Evolutionary conservation across 129 eudicot genomes (phyloP).

Genomic region (Apium graveolens): DNA sequence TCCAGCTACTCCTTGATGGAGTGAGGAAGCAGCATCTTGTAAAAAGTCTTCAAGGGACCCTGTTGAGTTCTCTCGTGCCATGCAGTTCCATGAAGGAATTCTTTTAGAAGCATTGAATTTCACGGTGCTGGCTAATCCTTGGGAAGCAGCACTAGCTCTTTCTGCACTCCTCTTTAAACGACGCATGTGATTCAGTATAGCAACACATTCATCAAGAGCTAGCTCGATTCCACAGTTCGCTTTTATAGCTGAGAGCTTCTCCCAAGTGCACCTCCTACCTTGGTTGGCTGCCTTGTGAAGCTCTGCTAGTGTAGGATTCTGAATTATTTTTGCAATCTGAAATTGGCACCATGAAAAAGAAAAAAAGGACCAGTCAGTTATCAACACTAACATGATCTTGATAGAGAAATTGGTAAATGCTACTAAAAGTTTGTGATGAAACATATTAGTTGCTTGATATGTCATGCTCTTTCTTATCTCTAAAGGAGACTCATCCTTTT

Average conservation of each 20-base stretch:
- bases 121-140: conserved; percentile 28
- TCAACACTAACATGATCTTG: neutral
- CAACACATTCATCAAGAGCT: conserved; percentile 80
- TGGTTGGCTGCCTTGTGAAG: conserved; percentile 89
- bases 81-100: conserved; percentile 92
- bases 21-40: conserved; percentile 40
- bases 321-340: conserved; percentile 80
- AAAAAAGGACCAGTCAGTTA: neutral
- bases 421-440: neutral
- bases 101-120: conserved; percentile 73
- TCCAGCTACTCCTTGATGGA: conserved; percentile 32
- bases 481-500: neutral
- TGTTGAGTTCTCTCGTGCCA: conserved; percentile 88
- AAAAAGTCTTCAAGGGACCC: conserved; percentile 75
- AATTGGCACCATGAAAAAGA: neutral
- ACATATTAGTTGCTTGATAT: neutral
- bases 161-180: conserved; percentile 72
- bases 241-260: conserved; percentile 88
- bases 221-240: conserved; percentile 94
- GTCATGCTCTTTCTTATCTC: neutral
- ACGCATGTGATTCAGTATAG: conserved; percentile 86
- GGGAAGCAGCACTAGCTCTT: conserved; percentile 84
- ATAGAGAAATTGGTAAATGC: neutral
- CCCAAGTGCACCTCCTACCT: conserved; percentile 97
- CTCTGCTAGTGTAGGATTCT: conserved; percentile 77